A percentile compares a stretch with the other conserved stretches of the same genome.
Evolutionary conservation across 192 early-diverging fungal genomes (phyloP).

Genomic region (Paraglomus brasilianum): DNA sequence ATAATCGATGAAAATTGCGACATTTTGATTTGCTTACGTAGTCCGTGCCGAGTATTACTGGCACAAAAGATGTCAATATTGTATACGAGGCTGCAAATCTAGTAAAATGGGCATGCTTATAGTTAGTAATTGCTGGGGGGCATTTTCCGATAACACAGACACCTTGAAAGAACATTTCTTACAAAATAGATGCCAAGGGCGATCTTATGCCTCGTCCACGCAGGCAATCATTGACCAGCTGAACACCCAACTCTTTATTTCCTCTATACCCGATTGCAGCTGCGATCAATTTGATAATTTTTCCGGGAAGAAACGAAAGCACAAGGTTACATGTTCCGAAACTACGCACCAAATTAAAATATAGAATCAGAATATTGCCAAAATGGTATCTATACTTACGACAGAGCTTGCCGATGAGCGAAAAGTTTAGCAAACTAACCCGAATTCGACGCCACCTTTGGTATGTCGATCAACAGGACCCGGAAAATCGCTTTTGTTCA

Average conservation of each 20-base stretch:
- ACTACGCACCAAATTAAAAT: conserved; percentile 5
- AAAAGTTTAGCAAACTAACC: conserved; percentile 34
- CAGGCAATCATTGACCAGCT: conserved; percentile 47
- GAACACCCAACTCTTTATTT: conserved; percentile 55
- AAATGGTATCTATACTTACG: background rate
- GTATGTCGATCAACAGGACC: conserved; percentile 51
- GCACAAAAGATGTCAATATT: conserved; percentile 47
- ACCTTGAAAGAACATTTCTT: conserved; percentile 27
- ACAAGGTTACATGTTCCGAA: conserved; percentile 46
- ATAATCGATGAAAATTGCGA: conserved; percentile 15
- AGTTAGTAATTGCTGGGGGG: background rate
- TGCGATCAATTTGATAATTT: conserved; percentile 49
- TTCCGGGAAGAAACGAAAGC: conserved; percentile 47
- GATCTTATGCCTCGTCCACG: conserved; percentile 50
- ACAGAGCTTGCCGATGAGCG: background rate
- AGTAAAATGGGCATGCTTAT: background rate
- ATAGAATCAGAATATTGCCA: background rate
- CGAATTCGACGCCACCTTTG: conserved; percentile 52
- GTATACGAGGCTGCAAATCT: conserved; percentile 45
- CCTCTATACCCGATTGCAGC: conserved; percentile 52
- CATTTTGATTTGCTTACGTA: conserved; percentile 30
- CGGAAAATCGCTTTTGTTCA: conserved; percentile 41
- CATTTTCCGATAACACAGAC: background rate
- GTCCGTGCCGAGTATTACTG: conserved; percentile 43
- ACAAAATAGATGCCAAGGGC: conserved; percentile 53